Evolutionary conservation across 352 stramenopile genomes (phyloP).

Genomic region (Pseudoperonospora humuli): DNA sequence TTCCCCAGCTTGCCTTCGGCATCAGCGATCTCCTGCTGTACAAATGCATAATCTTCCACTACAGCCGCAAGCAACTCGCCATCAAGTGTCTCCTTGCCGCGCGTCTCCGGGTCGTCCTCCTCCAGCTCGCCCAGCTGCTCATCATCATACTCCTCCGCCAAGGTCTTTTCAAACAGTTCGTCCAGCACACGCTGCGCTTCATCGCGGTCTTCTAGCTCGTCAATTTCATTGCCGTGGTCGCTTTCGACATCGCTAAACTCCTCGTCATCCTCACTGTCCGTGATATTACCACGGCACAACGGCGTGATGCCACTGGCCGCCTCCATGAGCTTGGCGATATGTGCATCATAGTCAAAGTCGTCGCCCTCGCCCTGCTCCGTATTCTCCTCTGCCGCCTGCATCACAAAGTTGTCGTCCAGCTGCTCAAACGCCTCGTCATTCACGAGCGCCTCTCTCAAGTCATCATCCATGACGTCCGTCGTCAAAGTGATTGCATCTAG

Average conservation of each 20-base stretch:
- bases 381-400: slow-evolving; percentile 57
- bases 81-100: slow-evolving; percentile 61
- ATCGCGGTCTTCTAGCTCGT: slow-evolving; percentile 35
- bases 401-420: slow-evolving; percentile 90
- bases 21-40: slow-evolving; percentile 66
- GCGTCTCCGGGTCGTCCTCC: slow-evolving; percentile 64
- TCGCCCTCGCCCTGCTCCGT: slow-evolving; percentile 27
- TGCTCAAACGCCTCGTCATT: slow-evolving; percentile 82
- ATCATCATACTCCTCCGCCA: slow-evolving; percentile 79
- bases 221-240: slow-evolving; percentile 27
- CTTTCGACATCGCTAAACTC: slow-evolving; percentile 28
- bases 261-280: slow-evolving; percentile 67
- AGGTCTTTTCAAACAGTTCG: slow-evolving; percentile 79
- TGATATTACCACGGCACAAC: slow-evolving; percentile 56
- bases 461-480: slow-evolving; percentile 82
- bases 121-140: slow-evolving; percentile 73
- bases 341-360: slow-evolving; percentile 90
- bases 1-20: slow-evolving; percentile 76
- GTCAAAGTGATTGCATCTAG: slow-evolving; percentile 78
- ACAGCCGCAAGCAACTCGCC: slow-evolving; percentile 60
- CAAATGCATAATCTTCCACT: slow-evolving; percentile 61
- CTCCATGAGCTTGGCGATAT: slow-evolving; percentile 90
- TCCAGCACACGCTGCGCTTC: slow-evolving; percentile 84
- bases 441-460: slow-evolving; percentile 77
- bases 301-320: slow-evolving; percentile 62